phyloP scores from a whole-genome alignment of 129 eudicot species.

The Helichrysum umbraculigerum region DNA sequence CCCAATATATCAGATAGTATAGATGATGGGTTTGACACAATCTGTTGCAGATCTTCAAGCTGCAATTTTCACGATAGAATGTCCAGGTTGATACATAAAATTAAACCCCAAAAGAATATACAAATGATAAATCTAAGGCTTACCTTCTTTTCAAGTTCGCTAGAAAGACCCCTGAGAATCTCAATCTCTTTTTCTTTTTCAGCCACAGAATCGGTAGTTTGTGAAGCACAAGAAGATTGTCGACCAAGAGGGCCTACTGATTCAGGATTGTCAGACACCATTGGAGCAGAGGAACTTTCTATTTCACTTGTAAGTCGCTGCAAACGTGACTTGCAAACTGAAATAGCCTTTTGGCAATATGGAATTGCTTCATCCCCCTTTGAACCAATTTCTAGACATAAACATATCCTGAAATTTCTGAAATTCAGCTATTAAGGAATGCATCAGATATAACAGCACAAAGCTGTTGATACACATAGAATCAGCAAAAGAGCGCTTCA shows the following conservation, averaged over 20 bases:
- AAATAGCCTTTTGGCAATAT: conserved; percentile 85
- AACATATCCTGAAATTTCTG: conserved; percentile 93
- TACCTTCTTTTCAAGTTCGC: conserved; percentile 91
- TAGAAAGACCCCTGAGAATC: conserved; percentile 66
- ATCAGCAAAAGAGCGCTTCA: not conserved
- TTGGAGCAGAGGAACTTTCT: conserved; percentile 43
- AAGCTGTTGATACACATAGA: not conserved
- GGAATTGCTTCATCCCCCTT: conserved; percentile 91
- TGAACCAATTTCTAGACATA: conserved; percentile 77
- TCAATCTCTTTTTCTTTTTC: conserved; percentile 74
- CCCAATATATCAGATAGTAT: conserved; percentile 74
- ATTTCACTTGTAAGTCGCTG: conserved; percentile 62
- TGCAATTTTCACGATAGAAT: conserved; percentile 32
- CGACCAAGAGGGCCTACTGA: conserved; percentile 34
- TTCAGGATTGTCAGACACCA: conserved; percentile 36
- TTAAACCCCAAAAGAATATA: not conserved
- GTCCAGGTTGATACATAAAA: conserved; percentile 8
- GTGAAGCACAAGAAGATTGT: conserved; percentile 49
- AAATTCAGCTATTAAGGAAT: conserved; percentile 41
- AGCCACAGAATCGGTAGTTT: conserved; percentile 43
- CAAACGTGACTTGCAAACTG: conserved; percentile 77
- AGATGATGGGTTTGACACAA: conserved; percentile 68
- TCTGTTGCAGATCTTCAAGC: conserved; percentile 97
- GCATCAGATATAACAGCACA: not conserved
- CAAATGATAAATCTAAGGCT: conserved; percentile 18